A percentile compares a stretch with the other conserved stretches of the same genome.
Conservation (phyloP, 2,329 filamentous ascomycete genomes). For the Mycosphaerelloides madeirae region DNA sequence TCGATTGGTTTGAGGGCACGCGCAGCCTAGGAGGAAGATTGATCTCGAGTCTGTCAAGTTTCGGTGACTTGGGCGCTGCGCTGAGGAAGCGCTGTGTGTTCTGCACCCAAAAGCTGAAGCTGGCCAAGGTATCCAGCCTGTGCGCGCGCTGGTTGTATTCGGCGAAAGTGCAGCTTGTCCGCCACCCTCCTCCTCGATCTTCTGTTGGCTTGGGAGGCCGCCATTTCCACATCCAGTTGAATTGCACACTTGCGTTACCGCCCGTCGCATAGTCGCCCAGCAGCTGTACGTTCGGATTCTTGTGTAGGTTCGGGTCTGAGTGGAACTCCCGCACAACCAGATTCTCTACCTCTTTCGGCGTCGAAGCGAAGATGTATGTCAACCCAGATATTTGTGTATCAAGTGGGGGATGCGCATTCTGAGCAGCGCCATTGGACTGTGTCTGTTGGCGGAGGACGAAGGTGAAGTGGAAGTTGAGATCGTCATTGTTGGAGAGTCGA, state of each 20-base stretch:
- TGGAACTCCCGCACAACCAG: slow-evolving; percentile 93
- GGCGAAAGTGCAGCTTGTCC: slow-evolving; percentile 93
- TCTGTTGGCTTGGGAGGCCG: slow-evolving; percentile 77
- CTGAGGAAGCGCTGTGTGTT: slow-evolving; percentile 45
- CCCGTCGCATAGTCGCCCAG: slow-evolving; percentile 87
- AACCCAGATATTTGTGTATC: slow-evolving; percentile 83
- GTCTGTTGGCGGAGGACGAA: slow-evolving; percentile 64
- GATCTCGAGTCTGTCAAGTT: slow-evolving; percentile 62
- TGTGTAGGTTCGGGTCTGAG: slow-evolving; percentile 93
- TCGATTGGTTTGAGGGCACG: slow-evolving; percentile 79
- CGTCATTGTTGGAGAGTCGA: slow-evolving; percentile 84
- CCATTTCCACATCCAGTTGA: slow-evolving; percentile 97
- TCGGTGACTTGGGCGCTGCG: slow-evolving; percentile 54
- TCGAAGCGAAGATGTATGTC: slow-evolving; percentile 88
- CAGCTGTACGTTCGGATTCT: slow-evolving; percentile 90
- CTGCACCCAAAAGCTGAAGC: slow-evolving; percentile 92
- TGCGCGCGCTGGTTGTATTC: slow-evolving; percentile 95
- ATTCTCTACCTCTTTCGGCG: slow-evolving; percentile 81
- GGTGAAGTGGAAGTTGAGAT: slow-evolving; percentile 87
- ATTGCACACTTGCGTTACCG: slow-evolving; percentile 77
- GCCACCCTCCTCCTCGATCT: slow-evolving; percentile 87
- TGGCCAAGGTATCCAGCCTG: slow-evolving; percentile 78
- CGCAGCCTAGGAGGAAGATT: slow-evolving; percentile 59
- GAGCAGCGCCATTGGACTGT: slow-evolving; percentile 30
- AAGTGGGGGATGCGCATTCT: slow-evolving; percentile 31